These are phyloP conservation scores for Luffa acutangula DNA, from an alignment of 306 rosid genomes.

Conservation along the genomic window DNA sequence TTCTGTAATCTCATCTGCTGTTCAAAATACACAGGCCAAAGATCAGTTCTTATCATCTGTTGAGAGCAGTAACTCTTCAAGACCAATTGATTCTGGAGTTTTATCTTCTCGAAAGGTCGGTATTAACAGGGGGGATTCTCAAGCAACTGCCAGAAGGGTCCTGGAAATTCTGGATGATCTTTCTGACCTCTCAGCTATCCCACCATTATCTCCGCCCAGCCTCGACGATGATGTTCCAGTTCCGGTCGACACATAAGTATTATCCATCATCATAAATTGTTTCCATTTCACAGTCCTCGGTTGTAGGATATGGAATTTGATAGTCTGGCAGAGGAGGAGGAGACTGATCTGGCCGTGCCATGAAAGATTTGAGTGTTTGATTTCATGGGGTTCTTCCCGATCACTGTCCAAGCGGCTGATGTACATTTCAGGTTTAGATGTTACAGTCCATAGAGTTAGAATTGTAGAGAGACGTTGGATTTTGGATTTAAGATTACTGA, in stretches of 20 bases:
- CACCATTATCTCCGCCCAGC: conserved; percentile 76
- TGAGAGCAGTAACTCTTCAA: conserved; percentile 61
- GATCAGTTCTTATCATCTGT: conserved; percentile 55
- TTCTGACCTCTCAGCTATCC: conserved; percentile 45
- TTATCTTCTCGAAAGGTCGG: conserved; percentile 52
- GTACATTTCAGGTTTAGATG: conserved; percentile 63
- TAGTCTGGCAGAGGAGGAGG: conserved; percentile 15
- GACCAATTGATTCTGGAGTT: conserved; percentile 27
- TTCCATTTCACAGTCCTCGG: conserved; percentile 15
- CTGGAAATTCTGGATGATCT: conserved; percentile 35
- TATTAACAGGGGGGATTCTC: conserved; percentile 38
- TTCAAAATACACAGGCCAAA: conserved; percentile 37
- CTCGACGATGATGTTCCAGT: conserved; percentile 23
- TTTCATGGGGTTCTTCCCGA: conserved; percentile 48
- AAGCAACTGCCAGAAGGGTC: conserved; percentile 55
- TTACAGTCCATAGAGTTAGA: conserved; percentile 34
- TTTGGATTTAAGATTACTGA: conserved; percentile 30
- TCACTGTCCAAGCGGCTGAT: conserved; percentile 78
- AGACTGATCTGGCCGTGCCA: conserved; percentile 17
- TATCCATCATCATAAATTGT: neutral
- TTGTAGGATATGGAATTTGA: conserved; percentile 16
- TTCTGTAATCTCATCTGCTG: conserved; percentile 55
- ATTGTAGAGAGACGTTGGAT: conserved; percentile 29
- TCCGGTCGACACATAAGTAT: conserved; percentile 13
- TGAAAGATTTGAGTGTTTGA: conserved; percentile 19